phyloP scores from a whole-genome alignment of 305 asterid species.

The Ajuga reptans region DNA sequence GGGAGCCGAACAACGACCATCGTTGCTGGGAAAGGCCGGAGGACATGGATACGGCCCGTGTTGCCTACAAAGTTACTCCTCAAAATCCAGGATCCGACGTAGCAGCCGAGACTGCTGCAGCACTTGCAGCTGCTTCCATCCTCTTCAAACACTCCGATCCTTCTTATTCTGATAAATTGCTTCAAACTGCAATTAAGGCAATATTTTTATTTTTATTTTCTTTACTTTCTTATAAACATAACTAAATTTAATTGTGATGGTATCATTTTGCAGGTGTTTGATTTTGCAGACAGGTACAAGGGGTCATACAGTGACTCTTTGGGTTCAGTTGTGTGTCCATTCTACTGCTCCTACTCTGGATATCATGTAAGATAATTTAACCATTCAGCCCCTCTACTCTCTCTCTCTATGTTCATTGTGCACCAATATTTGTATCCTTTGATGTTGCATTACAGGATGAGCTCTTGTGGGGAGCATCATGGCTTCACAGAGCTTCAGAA shows the following conservation, averaged over 20 bases:
- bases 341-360: slow-evolving; percentile 83
- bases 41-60: slow-evolving; percentile 81
- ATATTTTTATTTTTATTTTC: too few relatives aligned
- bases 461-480: slow-evolving; percentile 88
- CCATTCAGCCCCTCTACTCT: not conserved
- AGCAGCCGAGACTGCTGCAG: slow-evolving; percentile 89
- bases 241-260: not conserved
- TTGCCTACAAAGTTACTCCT: slow-evolving; percentile 51
- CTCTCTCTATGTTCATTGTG: not conserved
- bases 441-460: slow-evolving; percentile 74
- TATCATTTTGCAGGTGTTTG: slow-evolving; percentile 49
- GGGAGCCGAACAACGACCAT: slow-evolving; percentile 69
- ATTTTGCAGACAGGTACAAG: slow-evolving; percentile 59
- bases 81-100: slow-evolving; percentile 86
- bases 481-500: slow-evolving; percentile 73
- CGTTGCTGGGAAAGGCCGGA: slow-evolving; percentile 86
- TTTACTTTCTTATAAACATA: not conserved
- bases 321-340: slow-evolving; percentile 65
- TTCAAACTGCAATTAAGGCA: slow-evolving; percentile 47
- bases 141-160: slow-evolving; percentile 71
- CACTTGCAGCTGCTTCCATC: slow-evolving; percentile 77
- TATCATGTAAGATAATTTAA: slow-evolving; percentile 43
- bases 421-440: not conserved
- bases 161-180: slow-evolving; percentile 48
- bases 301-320: slow-evolving; percentile 83